Evolutionary conservation across 352 stramenopile genomes (phyloP).

Genomic region (Phytophthora boehmeriae): DNA sequence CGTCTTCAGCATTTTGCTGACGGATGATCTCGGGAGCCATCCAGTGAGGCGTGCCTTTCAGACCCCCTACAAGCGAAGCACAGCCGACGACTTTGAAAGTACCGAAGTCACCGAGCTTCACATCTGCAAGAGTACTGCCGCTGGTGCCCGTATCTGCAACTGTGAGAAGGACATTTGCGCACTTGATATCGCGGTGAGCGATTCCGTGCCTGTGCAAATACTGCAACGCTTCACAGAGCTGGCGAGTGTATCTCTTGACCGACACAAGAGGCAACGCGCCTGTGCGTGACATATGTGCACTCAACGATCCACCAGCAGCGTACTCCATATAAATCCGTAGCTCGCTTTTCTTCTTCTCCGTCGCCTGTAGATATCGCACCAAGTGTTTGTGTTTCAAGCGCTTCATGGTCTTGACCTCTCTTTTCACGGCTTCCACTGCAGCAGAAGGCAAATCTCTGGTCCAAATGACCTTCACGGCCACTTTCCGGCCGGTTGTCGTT

Average conservation of each 20-base stretch:
- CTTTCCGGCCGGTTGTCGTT: constrained; percentile 46
- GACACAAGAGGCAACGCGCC: constrained; percentile 50
- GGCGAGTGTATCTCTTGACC: constrained; percentile 70
- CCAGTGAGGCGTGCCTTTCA: constrained; percentile 92
- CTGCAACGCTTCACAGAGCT: constrained; percentile 83
- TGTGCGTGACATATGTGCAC: constrained; percentile 51
- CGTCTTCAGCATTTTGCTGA: constrained; percentile 17
- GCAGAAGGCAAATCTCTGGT: constrained; percentile 53
- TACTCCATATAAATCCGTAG: constrained; percentile 91
- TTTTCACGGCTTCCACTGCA: constrained; percentile 65
- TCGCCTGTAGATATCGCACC: constrained; percentile 70
- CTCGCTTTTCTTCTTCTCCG: constrained; percentile 59
- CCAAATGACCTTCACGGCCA: constrained; percentile 76
- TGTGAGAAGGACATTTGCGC: constrained; percentile 82
- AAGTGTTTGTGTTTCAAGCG: constrained; percentile 57
- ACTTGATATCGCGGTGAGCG: constrained; percentile 90
- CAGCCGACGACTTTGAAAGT: constrained; percentile 76
- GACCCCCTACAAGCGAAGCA: constrained; percentile 66
- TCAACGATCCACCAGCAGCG: constrained; percentile 81
- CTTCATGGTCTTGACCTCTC: constrained; percentile 76
- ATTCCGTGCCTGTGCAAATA: constrained; percentile 90
- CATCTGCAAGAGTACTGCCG: constrained; percentile 20
- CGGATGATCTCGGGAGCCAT: constrained; percentile 92
- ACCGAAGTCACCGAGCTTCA: constrained; percentile 85
- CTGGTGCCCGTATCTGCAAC: background rate